Percentiles rank a stretch among this genome's conserved stretches.
These are phyloP conservation scores for Polytrichum commune DNA, from an alignment of 225 moss, liverwort and hornwort genomes.

Conservation along the genomic window DNA sequence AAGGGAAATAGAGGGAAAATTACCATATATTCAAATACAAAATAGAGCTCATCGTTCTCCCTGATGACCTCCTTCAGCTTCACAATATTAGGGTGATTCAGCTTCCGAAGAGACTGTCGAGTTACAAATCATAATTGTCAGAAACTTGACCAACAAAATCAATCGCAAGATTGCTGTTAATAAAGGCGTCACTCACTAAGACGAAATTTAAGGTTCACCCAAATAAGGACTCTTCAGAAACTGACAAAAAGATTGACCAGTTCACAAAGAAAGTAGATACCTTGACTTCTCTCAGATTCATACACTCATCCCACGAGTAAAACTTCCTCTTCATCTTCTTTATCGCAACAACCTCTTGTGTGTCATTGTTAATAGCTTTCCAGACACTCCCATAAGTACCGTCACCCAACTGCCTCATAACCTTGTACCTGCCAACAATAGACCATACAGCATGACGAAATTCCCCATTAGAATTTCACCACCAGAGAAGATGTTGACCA, in stretches of 20 bases:
- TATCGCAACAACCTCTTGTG: conserved; percentile 70
- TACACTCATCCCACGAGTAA: conserved; percentile 70
- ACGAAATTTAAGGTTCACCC: too few relatives aligned
- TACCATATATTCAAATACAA: conserved; percentile 86
- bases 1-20: not conserved
- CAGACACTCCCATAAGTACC: conserved; percentile 84
- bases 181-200: too few relatives aligned
- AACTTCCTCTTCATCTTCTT: conserved; percentile 84
- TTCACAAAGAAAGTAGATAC: conserved; percentile 15
- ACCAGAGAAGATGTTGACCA: not conserved
- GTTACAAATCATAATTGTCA: too few relatives aligned
- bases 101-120: conserved; percentile 61
- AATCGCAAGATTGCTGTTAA: too few relatives aligned
- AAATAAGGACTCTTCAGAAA: not conserved
- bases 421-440: conserved; percentile 47
- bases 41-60: conserved; percentile 75
- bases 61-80: conserved; percentile 78
- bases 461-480: not conserved
- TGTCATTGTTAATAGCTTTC: conserved; percentile 72
- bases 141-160: too few relatives aligned
- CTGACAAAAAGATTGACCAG: not conserved
- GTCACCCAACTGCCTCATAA: conserved; percentile 72
- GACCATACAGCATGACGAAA: not conserved
- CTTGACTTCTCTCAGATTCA: conserved; percentile 84
- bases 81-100: conserved; percentile 80